Evolutionary conservation across 2,329 filamentous ascomycete species (phyloP).

Genomic region (Ramichloridium luteum): DNA sequence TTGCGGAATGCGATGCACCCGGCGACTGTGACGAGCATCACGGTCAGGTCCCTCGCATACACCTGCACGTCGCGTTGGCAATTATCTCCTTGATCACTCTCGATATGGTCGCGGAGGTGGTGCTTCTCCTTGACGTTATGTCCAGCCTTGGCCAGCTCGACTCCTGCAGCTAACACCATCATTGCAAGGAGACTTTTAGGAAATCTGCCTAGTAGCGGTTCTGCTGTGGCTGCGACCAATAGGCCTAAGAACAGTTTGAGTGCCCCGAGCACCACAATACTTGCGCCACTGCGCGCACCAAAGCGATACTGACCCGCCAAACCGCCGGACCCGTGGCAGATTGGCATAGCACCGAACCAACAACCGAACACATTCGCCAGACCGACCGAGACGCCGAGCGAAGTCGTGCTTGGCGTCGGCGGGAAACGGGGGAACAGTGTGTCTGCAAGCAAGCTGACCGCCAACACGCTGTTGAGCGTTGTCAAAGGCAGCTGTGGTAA

Average conservation of each 20-base stretch:
- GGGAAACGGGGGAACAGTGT: slow-evolving; percentile 55
- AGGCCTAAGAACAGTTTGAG: slow-evolving; percentile 68
- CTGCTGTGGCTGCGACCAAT: slow-evolving; percentile 60
- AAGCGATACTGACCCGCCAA: slow-evolving; percentile 86
- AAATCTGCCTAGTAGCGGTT: slow-evolving; percentile 58
- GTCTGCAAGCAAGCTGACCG: slow-evolving; percentile 64
- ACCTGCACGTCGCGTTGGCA: slow-evolving; percentile 8
- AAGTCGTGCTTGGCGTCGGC: slow-evolving; percentile 55
- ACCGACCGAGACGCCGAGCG: slow-evolving; percentile 69
- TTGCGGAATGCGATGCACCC: slow-evolving; percentile 77
- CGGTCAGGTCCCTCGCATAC: slow-evolving; percentile 43
- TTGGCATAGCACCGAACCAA: slow-evolving; percentile 91
- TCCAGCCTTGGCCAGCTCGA: slow-evolving; percentile 78
- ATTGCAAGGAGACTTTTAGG: slow-evolving; percentile 68
- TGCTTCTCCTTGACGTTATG: slow-evolving; percentile 68
- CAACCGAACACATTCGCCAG: slow-evolving; percentile 73
- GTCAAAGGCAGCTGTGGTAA: slow-evolving; percentile 84
- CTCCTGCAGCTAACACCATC: slow-evolving; percentile 78
- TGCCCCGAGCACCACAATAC: slow-evolving; percentile 64
- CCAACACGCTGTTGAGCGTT: slow-evolving; percentile 83
- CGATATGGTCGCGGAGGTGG: slow-evolving; percentile 38
- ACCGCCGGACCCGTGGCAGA: slow-evolving; percentile 86
- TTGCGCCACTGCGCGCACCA: slow-evolving; percentile 76
- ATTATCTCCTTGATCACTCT: slow-evolving; percentile 23
- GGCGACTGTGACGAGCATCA: slow-evolving; percentile 82